These are phyloP conservation scores for Xylaria grammica DNA, from an alignment of 495 filamentous ascomycete genomes.

Conservation along the genomic window DNA sequence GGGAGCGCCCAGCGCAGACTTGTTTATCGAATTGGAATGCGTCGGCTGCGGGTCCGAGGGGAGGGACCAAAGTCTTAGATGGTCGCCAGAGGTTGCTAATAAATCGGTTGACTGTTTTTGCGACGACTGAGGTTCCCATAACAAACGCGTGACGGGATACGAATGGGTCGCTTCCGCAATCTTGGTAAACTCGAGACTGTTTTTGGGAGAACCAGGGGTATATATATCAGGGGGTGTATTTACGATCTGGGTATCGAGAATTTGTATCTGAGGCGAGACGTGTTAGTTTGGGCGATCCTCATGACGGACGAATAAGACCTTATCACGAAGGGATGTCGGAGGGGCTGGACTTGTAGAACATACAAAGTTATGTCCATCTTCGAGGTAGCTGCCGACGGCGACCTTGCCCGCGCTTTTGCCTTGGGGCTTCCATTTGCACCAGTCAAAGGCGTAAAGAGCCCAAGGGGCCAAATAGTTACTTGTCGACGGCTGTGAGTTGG, in stretches of 20 bases:
- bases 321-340: neutral
- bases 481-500: conserved; percentile 56
- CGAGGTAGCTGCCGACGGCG: conserved; percentile 92
- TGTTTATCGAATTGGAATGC: conserved; percentile 76
- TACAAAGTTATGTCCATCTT: conserved; percentile 98
- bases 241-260: conserved; percentile 82
- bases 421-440: conserved; percentile 97
- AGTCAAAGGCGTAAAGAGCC: conserved; percentile 95
- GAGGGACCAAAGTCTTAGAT: conserved; percentile 93
- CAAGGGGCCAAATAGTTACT: conserved; percentile 94
- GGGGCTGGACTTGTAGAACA: conserved; percentile 32
- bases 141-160: conserved; percentile 92
- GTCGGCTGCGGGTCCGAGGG: conserved; percentile 59
- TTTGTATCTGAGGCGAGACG: conserved; percentile 78
- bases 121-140: conserved; percentile 98
- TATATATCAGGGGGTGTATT: conserved; percentile 75
- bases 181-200: conserved; percentile 86
- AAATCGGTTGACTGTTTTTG: conserved; percentile 97
- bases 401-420: conserved; percentile 84
- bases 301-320: neutral
- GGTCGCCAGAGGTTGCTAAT: conserved; percentile 94
- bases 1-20: conserved; percentile 64
- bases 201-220: conserved; percentile 68
- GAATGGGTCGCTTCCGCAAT: conserved; percentile 98
- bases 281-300: conserved; percentile 2